Percentiles rank a stretch among this genome's conserved stretches.
Evolutionary conservation across 2,329 filamentous ascomycete genomes (phyloP).

Genomic region (Berkeleyomyces rouxiae): DNA sequence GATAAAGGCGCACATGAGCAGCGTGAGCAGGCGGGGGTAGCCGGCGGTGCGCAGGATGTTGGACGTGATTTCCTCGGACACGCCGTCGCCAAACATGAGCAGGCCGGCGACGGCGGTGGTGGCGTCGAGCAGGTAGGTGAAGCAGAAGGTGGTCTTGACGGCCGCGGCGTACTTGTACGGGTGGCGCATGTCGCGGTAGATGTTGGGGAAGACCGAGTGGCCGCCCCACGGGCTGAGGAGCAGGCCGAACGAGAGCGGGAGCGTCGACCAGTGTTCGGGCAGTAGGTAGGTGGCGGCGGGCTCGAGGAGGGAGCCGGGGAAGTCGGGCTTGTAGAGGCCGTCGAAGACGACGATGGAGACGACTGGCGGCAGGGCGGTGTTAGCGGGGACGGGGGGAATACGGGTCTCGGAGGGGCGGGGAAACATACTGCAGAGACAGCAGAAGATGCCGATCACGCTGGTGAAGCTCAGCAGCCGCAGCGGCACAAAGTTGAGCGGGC

Average conservation of each 20-base stretch:
- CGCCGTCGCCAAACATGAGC: constrained; percentile 87
- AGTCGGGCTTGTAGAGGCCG: constrained; percentile 64
- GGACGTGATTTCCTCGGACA: constrained; percentile 75
- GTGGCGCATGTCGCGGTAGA: constrained; percentile 49
- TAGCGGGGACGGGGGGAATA: neutral
- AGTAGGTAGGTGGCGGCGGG: constrained; percentile 69
- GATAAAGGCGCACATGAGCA: constrained; percentile 72
- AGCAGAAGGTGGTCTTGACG: constrained; percentile 65
- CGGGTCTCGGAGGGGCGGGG: neutral
- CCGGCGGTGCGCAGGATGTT: constrained; percentile 64
- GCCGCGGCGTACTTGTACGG: constrained; percentile 65
- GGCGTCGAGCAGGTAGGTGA: constrained; percentile 72
- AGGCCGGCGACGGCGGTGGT: constrained; percentile 70
- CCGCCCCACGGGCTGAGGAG: constrained; percentile 62
- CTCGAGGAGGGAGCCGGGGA: constrained; percentile 67
- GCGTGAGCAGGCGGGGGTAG: constrained; percentile 57
- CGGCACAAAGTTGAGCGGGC: constrained; percentile 73
- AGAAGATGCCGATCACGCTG: constrained; percentile 82
- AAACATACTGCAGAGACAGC: constrained; percentile 66
- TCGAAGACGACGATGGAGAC: constrained; percentile 70
- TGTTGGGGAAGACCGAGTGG: constrained; percentile 64
- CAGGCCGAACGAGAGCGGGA: constrained; percentile 78
- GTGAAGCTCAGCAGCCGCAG: constrained; percentile 74
- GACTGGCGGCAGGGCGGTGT: constrained; percentile 32
- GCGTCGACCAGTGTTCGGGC: constrained; percentile 68